Conservation (phyloP, 768 basidiomycete genomes). For the Candolleomyces eurysporus region DNA sequence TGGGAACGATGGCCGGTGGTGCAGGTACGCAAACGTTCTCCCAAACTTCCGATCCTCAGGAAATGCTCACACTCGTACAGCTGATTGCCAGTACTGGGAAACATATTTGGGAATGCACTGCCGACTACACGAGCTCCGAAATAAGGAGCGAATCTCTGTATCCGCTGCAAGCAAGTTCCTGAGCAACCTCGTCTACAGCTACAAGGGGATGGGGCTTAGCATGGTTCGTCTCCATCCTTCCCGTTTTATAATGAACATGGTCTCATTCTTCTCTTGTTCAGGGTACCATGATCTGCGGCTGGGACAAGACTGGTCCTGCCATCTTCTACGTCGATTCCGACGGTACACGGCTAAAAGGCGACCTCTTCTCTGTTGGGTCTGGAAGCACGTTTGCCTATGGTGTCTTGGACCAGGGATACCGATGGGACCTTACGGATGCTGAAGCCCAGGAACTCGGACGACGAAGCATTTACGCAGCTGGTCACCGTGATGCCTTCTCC, state of each 20-base stretch:
- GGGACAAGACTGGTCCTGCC: conserved; percentile 99
- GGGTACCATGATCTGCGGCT: conserved; percentile 99
- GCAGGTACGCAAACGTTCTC: conserved; percentile 37
- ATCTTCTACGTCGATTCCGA: conserved; percentile 98
- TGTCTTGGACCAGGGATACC: conserved; percentile 93
- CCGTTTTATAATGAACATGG: neutral
- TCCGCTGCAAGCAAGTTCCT: conserved; percentile 99
- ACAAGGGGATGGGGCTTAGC: conserved; percentile 98
- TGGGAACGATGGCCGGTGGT: conserved; percentile 99
- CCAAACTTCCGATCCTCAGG: neutral
- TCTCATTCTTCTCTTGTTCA: conserved; percentile 29
- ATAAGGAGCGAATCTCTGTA: conserved; percentile 95
- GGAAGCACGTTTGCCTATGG: conserved; percentile 99
- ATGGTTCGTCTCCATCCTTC: conserved; percentile 63
- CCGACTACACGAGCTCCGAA: conserved; percentile 93
- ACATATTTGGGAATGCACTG: conserved; percentile 99
- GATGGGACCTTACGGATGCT: conserved; percentile 88
- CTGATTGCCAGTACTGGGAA: conserved; percentile 97
- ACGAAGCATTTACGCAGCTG: conserved; percentile 93
- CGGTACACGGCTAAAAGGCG: conserved; percentile 91
- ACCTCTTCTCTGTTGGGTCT: conserved; percentile 98
- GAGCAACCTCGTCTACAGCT: conserved; percentile 94
- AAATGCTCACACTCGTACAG: conserved; percentile 32
- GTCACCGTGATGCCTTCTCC: conserved; percentile 94
- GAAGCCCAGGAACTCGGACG: conserved; percentile 94